A percentile compares a stretch with the other conserved stretches of the same genome.
These are phyloP conservation scores for Nicotiana sylvestris DNA, from an alignment of 257 asterid species.

Conservation along the genomic window DNA sequence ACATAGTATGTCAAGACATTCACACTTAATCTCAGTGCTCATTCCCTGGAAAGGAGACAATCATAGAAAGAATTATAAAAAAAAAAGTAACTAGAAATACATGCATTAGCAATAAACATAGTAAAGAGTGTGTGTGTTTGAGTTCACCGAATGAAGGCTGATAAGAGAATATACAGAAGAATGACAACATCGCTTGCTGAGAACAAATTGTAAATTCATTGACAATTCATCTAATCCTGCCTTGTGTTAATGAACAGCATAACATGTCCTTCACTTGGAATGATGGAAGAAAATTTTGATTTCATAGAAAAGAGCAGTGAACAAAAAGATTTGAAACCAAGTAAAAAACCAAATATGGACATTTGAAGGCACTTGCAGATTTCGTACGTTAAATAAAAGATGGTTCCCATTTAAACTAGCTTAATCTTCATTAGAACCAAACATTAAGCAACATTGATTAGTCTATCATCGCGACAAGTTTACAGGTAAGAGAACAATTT, in stretches of 20 bases:
- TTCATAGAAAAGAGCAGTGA: not conserved
- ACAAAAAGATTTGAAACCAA: not conserved
- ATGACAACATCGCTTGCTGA: not conserved
- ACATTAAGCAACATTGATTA: not conserved
- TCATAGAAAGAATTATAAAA: not conserved
- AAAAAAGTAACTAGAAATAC: not conserved
- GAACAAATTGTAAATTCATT: not conserved
- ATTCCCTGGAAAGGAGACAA: slow-evolving; percentile 43
- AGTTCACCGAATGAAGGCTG: not conserved
- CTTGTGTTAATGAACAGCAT: not conserved
- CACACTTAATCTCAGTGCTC: slow-evolving; percentile 94
- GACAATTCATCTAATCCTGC: not conserved
- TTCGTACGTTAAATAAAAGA: not conserved
- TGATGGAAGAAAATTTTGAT: not conserved
- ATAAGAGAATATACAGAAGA: not conserved
- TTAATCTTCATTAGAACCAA: not conserved
- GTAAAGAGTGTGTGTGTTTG: not conserved
- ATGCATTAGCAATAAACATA: not conserved
- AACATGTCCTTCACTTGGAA: not conserved
- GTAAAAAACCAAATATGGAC: not conserved
- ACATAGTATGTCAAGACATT: slow-evolving; percentile 90
- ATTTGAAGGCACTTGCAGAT: not conserved
- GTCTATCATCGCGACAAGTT: not conserved
- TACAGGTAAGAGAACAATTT: not conserved
- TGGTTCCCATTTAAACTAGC: not conserved